phyloP scores from a whole-genome alignment of 179 eudicot species.

The Drosera spatulata region DNA sequence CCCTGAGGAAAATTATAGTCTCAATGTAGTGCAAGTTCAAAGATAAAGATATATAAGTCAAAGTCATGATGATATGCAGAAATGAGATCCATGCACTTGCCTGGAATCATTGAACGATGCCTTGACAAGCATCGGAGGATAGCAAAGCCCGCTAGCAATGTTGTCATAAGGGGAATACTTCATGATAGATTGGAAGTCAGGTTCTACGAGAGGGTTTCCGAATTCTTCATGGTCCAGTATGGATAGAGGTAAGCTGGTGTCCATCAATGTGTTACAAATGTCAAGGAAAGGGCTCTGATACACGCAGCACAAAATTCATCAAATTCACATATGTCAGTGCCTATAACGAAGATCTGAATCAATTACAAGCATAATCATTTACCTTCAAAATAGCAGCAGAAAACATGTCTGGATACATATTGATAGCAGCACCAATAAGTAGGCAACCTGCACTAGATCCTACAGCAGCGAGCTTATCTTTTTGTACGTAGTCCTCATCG shows the following conservation, averaged over 20 bases:
- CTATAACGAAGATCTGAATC: too few species aligned
- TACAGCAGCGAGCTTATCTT: conserved; percentile 56
- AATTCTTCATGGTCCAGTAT: conserved; percentile 89
- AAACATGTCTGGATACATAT: conserved; percentile 57
- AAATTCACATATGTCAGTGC: conserved; percentile 1
- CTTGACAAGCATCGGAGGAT: conserved; percentile 78
- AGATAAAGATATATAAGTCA: conserved; percentile 5
- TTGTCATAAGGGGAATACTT: conserved; percentile 87
- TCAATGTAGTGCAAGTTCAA: neutral
- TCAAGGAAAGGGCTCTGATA: conserved; percentile 92
- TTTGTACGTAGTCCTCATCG: conserved; percentile 52
- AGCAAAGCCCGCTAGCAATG: conserved; percentile 48
- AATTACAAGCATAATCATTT: neutral
- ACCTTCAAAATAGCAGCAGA: conserved; percentile 87
- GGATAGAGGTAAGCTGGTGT: conserved; percentile 76
- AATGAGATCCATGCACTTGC: conserved; percentile 18
- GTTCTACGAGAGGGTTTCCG: conserved; percentile 64
- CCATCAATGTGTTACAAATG: conserved; percentile 84
- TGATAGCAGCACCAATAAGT: conserved; percentile 75
- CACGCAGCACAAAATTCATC: conserved; percentile 2
- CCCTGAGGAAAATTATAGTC: conserved; percentile 27
- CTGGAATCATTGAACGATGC: conserved; percentile 86
- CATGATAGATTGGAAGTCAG: conserved; percentile 43
- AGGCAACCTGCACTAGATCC: conserved; percentile 89
- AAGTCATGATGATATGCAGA: neutral